These are phyloP conservation scores for Ilex paraguariensis DNA, from an alignment of 305 asterid genomes.

Conservation along the genomic window DNA sequence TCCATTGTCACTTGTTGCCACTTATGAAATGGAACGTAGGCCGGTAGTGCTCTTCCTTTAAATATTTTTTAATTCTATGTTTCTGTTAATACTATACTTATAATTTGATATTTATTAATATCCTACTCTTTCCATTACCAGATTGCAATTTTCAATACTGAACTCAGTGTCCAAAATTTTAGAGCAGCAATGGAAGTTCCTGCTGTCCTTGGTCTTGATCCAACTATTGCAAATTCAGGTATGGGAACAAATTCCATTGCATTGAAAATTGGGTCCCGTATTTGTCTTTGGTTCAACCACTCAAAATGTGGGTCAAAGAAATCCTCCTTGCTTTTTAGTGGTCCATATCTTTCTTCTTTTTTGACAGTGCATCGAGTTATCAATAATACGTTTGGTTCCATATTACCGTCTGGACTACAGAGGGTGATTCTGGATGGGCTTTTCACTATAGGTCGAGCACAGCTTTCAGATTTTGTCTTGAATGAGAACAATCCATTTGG, in stretches of 20 bases:
- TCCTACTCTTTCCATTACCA: slow-evolving; percentile 19
- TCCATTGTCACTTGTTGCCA: slow-evolving; percentile 52
- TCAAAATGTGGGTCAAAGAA: too few relatives aligned
- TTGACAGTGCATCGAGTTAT: slow-evolving; percentile 72
- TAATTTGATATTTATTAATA: too few relatives aligned
- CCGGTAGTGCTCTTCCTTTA: slow-evolving; percentile 43
- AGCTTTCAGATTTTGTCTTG: slow-evolving; percentile 64
- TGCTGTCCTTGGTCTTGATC: slow-evolving; percentile 96
- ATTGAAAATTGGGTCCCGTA: too few relatives aligned
- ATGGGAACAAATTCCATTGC: slow-evolving; percentile 11
- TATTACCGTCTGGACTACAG: slow-evolving; percentile 66
- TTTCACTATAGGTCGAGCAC: slow-evolving; percentile 84
- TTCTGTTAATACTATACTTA: too few relatives aligned
- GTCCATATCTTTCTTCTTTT: background rate
- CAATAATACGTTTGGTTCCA: slow-evolving; percentile 51
- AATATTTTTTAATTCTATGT: background rate
- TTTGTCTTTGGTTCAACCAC: too few relatives aligned
- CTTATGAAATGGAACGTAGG: slow-evolving; percentile 82
- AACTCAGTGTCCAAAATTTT: slow-evolving; percentile 76
- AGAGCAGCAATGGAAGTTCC: slow-evolving; percentile 91
- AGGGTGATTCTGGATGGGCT: slow-evolving; percentile 62
- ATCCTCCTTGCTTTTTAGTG: background rate
- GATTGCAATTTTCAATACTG: slow-evolving; percentile 83
- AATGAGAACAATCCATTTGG: slow-evolving; percentile 84
- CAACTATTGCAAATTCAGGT: slow-evolving; percentile 84